A percentile compares a stretch with the other conserved stretches of the same genome.
Conservation (phyloP, 139 green algal species). For the Volvox reticuliferus region DNA sequence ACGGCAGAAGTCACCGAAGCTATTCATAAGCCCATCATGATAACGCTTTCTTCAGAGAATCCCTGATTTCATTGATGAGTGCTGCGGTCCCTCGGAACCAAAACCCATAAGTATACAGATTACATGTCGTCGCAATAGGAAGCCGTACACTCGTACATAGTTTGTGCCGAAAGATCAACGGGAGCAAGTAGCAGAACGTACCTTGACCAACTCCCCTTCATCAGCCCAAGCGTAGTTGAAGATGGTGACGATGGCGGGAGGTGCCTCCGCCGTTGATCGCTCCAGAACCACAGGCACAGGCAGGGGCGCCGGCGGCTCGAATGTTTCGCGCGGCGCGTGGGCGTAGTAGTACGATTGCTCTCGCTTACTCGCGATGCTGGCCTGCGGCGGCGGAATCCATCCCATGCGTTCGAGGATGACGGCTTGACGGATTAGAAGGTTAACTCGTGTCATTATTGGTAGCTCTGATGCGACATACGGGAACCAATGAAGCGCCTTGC, state of each 20-base stretch:
- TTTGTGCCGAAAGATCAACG: too few relatives aligned
- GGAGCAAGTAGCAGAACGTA: neutral
- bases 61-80: too few relatives aligned
- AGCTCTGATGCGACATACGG: too few relatives aligned
- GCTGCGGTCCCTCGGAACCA: too few relatives aligned
- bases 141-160: too few relatives aligned
- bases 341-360: slow-evolving; percentile 38
- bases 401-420: neutral
- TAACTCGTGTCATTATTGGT: too few relatives aligned
- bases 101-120: too few relatives aligned
- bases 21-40: too few relatives aligned
- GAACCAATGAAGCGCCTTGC: too few relatives aligned
- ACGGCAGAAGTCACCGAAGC: too few relatives aligned
- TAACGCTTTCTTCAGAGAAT: too few relatives aligned
- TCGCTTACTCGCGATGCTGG: neutral
- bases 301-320: slow-evolving; percentile 6
- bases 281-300: slow-evolving; percentile 26
- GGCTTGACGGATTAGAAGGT: neutral
- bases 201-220: slow-evolving; percentile 22
- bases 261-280: neutral
- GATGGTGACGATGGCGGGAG: neutral
- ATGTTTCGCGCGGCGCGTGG: neutral
- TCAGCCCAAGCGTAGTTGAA: slow-evolving; percentile 16
- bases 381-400: neutral
- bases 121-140: too few relatives aligned